phyloP scores from a whole-genome alignment of 169 alveolate genomes.

The Sarcocystis neurona region DNA sequence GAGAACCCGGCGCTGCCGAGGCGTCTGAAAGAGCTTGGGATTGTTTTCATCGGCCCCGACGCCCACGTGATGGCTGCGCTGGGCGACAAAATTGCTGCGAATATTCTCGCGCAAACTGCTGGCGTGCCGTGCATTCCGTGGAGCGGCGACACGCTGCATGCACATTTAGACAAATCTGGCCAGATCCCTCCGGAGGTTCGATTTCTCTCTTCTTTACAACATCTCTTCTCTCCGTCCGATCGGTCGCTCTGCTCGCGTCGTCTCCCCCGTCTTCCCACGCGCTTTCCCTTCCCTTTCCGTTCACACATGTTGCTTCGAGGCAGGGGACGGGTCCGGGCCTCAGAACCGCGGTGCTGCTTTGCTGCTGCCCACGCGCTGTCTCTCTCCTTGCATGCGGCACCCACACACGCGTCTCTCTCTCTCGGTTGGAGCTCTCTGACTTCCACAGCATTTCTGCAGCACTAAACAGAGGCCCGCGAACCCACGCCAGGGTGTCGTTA shows the following conservation, averaged over 20 bases:
- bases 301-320: too few relatives aligned
- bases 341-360: too few relatives aligned
- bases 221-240: background rate
- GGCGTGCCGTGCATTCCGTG: conserved; percentile 91
- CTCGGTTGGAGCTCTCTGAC: too few relatives aligned
- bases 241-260: background rate
- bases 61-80: conserved; percentile 86
- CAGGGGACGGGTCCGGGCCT: too few relatives aligned
- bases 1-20: conserved; percentile 88
- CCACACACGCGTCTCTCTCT: too few relatives aligned
- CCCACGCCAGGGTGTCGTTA: too few relatives aligned
- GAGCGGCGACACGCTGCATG: conserved; percentile 82
- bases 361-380: too few relatives aligned
- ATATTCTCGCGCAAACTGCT: conserved; percentile 91
- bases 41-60: conserved; percentile 90
- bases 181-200: conserved; percentile 47
- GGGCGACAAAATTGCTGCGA: conserved; percentile 93
- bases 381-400: too few relatives aligned
- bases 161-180: conserved; percentile 61
- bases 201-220: background rate
- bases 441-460: too few relatives aligned
- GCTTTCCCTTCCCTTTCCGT: too few relatives aligned
- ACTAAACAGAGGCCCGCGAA: too few relatives aligned
- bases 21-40: conserved; percentile 77
- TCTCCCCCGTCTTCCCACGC: too few relatives aligned